Evolutionary conservation across 345 rosid species (phyloP).

Genomic region (Gossypium raimondii): DNA sequence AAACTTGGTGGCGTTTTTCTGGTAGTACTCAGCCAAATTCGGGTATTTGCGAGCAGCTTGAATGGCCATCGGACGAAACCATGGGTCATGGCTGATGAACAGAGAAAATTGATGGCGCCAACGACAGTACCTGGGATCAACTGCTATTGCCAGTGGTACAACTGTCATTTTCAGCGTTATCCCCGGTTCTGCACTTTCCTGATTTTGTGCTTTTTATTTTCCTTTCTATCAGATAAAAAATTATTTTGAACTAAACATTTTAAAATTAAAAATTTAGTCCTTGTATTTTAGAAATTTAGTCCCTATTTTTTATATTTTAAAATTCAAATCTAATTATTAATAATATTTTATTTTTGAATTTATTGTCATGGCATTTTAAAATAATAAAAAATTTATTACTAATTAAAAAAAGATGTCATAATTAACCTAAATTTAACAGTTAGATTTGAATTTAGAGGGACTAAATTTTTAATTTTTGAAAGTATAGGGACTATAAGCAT

Average conservation of each 20-base stretch:
- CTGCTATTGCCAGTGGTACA: background rate
- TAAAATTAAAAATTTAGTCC: too few species aligned
- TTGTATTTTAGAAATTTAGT: too few species aligned
- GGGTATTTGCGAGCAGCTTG: background rate
- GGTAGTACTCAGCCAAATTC: conserved; percentile 23
- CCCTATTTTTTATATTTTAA: too few species aligned
- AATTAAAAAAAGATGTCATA: too few species aligned
- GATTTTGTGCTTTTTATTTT: background rate
- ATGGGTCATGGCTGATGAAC: background rate
- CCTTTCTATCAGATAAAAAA: too few species aligned
- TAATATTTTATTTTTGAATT: rapidly evolving
- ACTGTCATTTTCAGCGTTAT: background rate
- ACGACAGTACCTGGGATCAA: background rate
- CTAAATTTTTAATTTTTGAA: too few species aligned
- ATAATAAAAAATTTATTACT: too few species aligned
- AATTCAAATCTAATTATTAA: too few species aligned
- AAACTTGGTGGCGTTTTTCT: conserved; percentile 41
- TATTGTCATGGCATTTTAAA: rapidly evolving
- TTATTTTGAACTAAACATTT: too few species aligned
- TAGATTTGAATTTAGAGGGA: too few species aligned
- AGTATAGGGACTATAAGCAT: too few species aligned
- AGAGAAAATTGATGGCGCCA: background rate
- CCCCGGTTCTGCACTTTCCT: background rate
- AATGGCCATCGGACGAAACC: background rate
- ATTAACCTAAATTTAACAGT: too few species aligned